These are phyloP conservation scores for Nakazawaea ishiwadae DNA, from an alignment of 805 yeast genomes.

Conservation along the genomic window DNA sequence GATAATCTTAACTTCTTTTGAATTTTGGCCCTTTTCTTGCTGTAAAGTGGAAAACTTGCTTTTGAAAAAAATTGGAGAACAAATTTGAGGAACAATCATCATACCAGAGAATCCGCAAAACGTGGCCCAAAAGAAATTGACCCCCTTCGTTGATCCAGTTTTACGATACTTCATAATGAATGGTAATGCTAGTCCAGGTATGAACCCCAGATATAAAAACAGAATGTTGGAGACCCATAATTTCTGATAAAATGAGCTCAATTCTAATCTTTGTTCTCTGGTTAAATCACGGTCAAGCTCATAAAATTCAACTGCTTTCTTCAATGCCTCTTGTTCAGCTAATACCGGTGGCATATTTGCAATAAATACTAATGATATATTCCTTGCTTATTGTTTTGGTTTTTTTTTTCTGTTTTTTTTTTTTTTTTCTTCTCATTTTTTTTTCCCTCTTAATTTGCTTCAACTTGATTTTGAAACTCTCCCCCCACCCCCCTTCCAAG, in stretches of 20 bases:
- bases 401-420: too few species aligned
- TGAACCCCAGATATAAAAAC: slow-evolving; percentile 37
- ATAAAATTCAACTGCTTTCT: slow-evolving; percentile 42
- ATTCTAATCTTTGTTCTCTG: slow-evolving; percentile 34
- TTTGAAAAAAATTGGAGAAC: slow-evolving; percentile 27
- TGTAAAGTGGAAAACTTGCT: slow-evolving; percentile 26
- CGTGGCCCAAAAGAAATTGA: slow-evolving; percentile 36
- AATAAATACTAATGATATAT: too few species aligned
- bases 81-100: slow-evolving; percentile 26
- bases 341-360: not conserved
- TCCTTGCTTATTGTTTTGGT: too few species aligned
- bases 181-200: slow-evolving; percentile 38
- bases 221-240: slow-evolving; percentile 29
- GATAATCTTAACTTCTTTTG: slow-evolving; percentile 18
- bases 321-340: slow-evolving; percentile 29
- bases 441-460: too few species aligned
- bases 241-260: slow-evolving; percentile 33
- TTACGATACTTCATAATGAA: slow-evolving; percentile 29
- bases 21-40: slow-evolving; percentile 20
- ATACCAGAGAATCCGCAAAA: slow-evolving; percentile 37
- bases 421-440: too few species aligned
- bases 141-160: slow-evolving; percentile 29
- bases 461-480: too few species aligned
- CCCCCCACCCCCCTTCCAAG: too few species aligned
- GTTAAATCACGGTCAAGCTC: slow-evolving; percentile 41